phyloP scores from a whole-genome alignment of 2,329 filamentous ascomycete species.

The Fusarium protoensiforme region DNA sequence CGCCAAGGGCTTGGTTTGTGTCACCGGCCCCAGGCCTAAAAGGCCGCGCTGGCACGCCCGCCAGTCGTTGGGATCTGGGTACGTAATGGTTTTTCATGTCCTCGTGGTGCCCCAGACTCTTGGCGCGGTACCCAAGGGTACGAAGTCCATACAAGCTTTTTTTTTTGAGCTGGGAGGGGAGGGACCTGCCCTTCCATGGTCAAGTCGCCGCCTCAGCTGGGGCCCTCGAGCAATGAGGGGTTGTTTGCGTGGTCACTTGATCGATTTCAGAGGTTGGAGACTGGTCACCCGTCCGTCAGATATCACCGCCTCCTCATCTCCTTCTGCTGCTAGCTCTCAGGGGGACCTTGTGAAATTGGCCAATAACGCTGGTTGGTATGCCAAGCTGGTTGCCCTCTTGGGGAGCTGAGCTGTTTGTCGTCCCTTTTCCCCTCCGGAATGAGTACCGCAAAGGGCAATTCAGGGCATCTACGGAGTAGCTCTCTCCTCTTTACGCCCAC shows the following conservation, averaged over 20 bases:
- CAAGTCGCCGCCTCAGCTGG: neutral
- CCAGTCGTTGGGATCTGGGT: conserved; percentile 27
- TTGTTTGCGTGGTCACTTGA: conserved; percentile 3
- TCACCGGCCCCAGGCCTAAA: conserved; percentile 23
- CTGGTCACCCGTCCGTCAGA: conserved; percentile 12
- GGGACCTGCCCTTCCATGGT: no score
- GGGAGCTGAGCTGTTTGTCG: neutral
- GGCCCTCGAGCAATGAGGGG: neutral
- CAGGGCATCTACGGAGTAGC: neutral
- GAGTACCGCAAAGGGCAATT: neutral
- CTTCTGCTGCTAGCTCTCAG: neutral
- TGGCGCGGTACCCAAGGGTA: conserved; percentile 32
- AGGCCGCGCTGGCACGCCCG: conserved; percentile 8
- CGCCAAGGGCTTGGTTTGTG: conserved; percentile 21
- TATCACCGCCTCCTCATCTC: neutral
- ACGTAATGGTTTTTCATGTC: conserved; percentile 32
- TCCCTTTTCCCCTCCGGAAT: neutral
- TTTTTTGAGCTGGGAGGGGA: neutral
- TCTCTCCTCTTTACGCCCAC: neutral
- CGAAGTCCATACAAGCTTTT: conserved; percentile 36
- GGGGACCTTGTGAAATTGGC: neutral
- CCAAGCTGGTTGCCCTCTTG: neutral
- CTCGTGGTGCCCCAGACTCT: conserved; percentile 38
- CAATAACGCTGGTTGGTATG: conserved; percentile 1
- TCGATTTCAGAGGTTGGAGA: neutral